These are phyloP conservation scores for Elsinoe fawcettii DNA, from an alignment of 2,329 filamentous ascomycete genomes.

Conservation along the genomic window DNA sequence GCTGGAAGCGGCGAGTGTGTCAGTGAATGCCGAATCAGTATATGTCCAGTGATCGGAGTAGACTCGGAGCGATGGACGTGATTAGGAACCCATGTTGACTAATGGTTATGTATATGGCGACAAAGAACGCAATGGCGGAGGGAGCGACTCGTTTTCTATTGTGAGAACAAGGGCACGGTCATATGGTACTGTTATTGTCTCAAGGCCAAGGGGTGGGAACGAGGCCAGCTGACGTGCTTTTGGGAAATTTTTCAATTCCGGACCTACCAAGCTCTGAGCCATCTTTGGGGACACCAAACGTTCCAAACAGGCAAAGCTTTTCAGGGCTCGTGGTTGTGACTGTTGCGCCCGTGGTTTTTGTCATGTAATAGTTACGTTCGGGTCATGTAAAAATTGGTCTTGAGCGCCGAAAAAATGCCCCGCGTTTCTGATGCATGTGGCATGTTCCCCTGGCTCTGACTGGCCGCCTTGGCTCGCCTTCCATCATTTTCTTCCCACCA, in stretches of 20 bases:
- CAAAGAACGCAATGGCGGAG: background rate
- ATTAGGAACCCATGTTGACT: background rate
- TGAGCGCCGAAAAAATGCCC: background rate
- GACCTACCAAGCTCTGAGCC: background rate
- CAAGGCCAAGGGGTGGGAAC: background rate
- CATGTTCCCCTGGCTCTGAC: background rate
- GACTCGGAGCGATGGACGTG: background rate
- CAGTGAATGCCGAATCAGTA: background rate
- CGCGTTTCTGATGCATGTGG: conserved; percentile 1
- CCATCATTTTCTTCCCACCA: background rate
- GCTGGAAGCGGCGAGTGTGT: background rate
- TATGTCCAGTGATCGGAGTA: background rate
- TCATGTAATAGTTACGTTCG: conserved; percentile 4
- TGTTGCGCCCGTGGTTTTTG: background rate
- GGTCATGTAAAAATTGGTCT: background rate
- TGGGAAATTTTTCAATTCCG: conserved; percentile 10
- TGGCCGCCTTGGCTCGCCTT: background rate
- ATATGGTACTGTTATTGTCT: conserved; percentile 3
- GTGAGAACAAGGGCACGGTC: background rate
- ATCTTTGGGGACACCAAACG: conserved; percentile 2
- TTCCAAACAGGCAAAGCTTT: conserved; percentile 4
- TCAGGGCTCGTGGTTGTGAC: background rate
- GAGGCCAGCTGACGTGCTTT: conserved; percentile 7
- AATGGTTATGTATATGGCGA: background rate
- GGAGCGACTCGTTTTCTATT: background rate